Conservation (phyloP, 495 filamentous ascomycete genomes). For the Trichoderma reesei region DNA sequence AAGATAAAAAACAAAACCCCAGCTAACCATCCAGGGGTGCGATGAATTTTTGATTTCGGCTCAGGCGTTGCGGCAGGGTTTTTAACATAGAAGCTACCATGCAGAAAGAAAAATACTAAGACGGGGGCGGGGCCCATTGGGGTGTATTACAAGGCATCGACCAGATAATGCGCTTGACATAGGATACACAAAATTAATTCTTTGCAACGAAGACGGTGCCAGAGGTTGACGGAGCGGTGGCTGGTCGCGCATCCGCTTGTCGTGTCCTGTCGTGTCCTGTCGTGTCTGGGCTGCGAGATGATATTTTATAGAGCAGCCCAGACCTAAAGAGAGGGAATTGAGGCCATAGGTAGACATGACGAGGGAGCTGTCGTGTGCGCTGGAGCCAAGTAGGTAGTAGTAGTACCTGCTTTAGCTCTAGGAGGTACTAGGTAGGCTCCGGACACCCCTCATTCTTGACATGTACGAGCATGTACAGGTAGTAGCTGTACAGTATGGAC, state of each 20-base stretch:
- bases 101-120: not conserved
- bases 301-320: not conserved
- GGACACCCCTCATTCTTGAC: conserved; percentile 5
- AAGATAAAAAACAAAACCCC: not conserved
- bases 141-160: not conserved
- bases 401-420: conserved; percentile 2
- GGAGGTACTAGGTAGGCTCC: not conserved
- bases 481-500: no score
- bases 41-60: conserved; percentile 21
- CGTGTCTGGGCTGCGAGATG: not conserved
- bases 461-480: not conserved
- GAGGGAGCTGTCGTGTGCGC: conserved; percentile 6
- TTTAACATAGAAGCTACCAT: conserved; percentile 18
- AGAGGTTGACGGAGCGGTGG: not conserved
- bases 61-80: conserved; percentile 27
- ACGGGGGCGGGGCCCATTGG: not conserved
- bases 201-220: not conserved
- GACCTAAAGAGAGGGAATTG: not conserved
- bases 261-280: not conserved
- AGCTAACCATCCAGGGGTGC: conserved; percentile 12
- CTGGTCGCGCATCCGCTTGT: not conserved
- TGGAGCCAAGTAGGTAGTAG: not conserved
- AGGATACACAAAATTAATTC: conserved; percentile 8
- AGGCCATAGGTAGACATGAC: not conserved
- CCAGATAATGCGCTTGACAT: not conserved